Evolutionary conservation across 805 yeast species (phyloP), one percentile per base, ranked within the genome.

Genomic region (Hanseniaspora mollemarum): DNA sequence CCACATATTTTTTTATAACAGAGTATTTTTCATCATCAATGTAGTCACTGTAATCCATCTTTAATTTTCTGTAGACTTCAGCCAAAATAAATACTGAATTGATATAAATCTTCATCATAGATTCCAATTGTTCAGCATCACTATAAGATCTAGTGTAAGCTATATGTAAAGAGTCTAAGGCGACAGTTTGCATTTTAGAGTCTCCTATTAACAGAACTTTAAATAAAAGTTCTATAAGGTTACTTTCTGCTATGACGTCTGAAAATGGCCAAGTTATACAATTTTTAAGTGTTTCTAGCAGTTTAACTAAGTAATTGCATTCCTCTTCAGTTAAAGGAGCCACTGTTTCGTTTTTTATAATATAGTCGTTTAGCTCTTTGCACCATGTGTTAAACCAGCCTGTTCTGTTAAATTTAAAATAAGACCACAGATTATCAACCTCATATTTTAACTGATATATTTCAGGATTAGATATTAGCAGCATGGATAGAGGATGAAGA

Each of bases 221-320:
- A 53, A 87, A 73, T 37, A 92, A 69, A 13, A 81, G 75, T 37
- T 73, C 71, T 57, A 87, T 71, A 8, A 87, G 73, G 46, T 84
- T 78, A 46, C 83, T 79, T 37, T 73, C 68, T 40, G 81, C 75
- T 49, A 90, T 73, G 0, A 88, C 78, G 15, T 76, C 71, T 2
- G 96, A 90, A 46, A 84, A 75, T 7, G 88, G 77, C 98, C 98
- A 92, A 58, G 84, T 87, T 54, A 92, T 72, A 58, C 95, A 84
- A 0, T 95, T 82, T 61, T 92, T 92, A 60, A 90, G 75, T 4
- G 94, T 82, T 54, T 87, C 85, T 36, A 92, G 69, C 4, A 83
- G 71, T 59, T 83, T 79, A 38, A 83, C 74, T 1, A 80, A 80
- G 60, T 80, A 80, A 39, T 66, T 65, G 41, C 60, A 54, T 56